A percentile compares a stretch with the other conserved stretches of the same genome.
phyloP scores from a whole-genome alignment of 2,329 filamentous ascomycete genomes.

The Onygena corvina region DNA sequence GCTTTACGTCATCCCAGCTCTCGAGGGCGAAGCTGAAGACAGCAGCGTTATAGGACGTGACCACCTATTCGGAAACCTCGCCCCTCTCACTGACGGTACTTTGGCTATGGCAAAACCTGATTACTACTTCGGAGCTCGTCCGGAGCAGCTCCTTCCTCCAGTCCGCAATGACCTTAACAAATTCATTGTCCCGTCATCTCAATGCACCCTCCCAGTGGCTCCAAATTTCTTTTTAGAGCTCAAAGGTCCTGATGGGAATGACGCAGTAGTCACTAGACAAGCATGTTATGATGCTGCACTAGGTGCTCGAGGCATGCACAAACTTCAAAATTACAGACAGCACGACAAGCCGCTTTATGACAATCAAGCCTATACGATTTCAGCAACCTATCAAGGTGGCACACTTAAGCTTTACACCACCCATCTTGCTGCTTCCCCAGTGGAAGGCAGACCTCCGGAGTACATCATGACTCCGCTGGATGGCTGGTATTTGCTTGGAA shows the following conservation, averaged over 20 bases:
- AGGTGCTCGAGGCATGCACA: conserved; percentile 30
- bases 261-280: conserved; percentile 25
- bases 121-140: conserved; percentile 23
- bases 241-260: conserved; percentile 27
- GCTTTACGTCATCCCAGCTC: conserved; percentile 24
- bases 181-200: conserved; percentile 22
- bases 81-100: conserved; percentile 24
- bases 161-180: conserved; percentile 19
- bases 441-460: not conserved
- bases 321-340: conserved; percentile 27
- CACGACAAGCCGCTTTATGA: conserved; percentile 26
- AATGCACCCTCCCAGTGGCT: conserved; percentile 5
- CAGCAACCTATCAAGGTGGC: conserved; percentile 15
- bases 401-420: conserved; percentile 12
- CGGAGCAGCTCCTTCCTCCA: conserved; percentile 21
- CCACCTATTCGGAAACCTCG: conserved; percentile 27
- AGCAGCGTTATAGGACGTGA: conserved; percentile 18
- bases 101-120: conserved; percentile 21
- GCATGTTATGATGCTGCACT: conserved; percentile 29
- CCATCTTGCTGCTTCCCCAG: conserved; percentile 2
- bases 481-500: conserved; percentile 21
- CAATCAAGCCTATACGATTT: conserved; percentile 31
- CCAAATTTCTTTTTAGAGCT: conserved; percentile 31
- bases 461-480: conserved; percentile 17
- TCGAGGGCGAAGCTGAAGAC: conserved; percentile 14